Evolutionary conservation across 106 monocot species (phyloP), one percentile per base, ranked within the genome.

Genomic region (Gastrodia elata): DNA sequence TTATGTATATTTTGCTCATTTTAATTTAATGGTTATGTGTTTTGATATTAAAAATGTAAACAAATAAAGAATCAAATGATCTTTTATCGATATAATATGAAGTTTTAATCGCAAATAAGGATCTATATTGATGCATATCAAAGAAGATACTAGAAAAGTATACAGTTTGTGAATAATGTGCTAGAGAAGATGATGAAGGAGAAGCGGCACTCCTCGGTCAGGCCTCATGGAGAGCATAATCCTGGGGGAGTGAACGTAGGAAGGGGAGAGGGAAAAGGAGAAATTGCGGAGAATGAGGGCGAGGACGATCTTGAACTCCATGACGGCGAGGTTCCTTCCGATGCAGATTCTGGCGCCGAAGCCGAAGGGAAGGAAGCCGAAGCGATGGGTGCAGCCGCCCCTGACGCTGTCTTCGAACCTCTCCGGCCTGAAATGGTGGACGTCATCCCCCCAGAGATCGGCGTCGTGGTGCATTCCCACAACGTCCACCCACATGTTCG

Each of bases 281-380:
- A 91, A 94, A 20, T 71, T 79, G 24, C 80, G 64, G 5, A 94
- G 83, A 5, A 94, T 74, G 52, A 85, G 67, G 34, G 76, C 72
- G 8, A 94, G 39, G 36, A 87, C 89, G 14, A 91, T 72, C 83
- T 89, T 89, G 71, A 81, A 84, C 84, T 94, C 91, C 56, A 78
- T 77, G 42, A 57, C 44, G 1, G 89, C 77, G 1, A 94, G 74
- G 78, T 89, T 91, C 61, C 81, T 75, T 11, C 91, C 94, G 1
- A 94, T 49, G 76, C 94, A 94, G 0, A 87, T 26, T 77, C 91
- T 77, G 14, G 80, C 87, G 0, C 89, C 91, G 41, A 87, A 83
- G 0, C 94, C 94, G 57, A 94, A 94, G 10, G 91, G 91, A 10
- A 89, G 3, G 81, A 75, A 94, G 8, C 88, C 88, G 86, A 91